Evolutionary conservation across 306 rosid species (phyloP).

Genomic region (Inga leiocalycina): DNA sequence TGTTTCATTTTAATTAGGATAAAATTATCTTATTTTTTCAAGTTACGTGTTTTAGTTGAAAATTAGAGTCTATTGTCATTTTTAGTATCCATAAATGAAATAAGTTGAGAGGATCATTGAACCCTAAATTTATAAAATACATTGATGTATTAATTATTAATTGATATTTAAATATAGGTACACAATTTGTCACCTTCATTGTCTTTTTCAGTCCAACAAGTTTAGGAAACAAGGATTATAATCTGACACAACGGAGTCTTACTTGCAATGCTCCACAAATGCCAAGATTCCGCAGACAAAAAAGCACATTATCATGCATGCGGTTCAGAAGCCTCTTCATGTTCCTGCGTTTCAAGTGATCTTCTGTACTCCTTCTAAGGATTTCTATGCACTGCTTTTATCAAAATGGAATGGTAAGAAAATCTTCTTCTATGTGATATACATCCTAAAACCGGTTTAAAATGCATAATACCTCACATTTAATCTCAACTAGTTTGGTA

Average conservation of each 20-base stretch:
- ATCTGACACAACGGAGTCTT: slow-evolving; percentile 37
- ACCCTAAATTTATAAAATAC: background rate
- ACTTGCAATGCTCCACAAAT: slow-evolving; percentile 86
- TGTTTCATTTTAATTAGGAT: background rate
- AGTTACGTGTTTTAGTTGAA: background rate
- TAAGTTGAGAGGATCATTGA: background rate
- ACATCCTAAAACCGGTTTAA: slow-evolving; percentile 31
- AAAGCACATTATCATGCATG: slow-evolving; percentile 71
- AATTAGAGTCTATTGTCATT: background rate
- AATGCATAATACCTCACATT: slow-evolving; percentile 66
- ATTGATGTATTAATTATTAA: background rate
- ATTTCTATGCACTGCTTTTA: slow-evolving; percentile 62
- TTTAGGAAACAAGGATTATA: slow-evolving; percentile 25
- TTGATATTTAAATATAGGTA: background rate
- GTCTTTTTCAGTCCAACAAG: slow-evolving; percentile 12
- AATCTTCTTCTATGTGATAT: slow-evolving; percentile 24
- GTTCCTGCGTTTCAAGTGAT: slow-evolving; percentile 57
- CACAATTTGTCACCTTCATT: background rate
- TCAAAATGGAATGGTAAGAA: slow-evolving; percentile 35
- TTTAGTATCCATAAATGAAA: background rate
- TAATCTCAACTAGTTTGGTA: slow-evolving; percentile 57
- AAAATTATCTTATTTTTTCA: background rate
- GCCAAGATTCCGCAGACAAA: slow-evolving; percentile 79
- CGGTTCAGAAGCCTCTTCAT: slow-evolving; percentile 67
- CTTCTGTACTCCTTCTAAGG: slow-evolving; percentile 48